Conservation (phyloP, 1,139 yeast genomes). For the Torulaspora pretoriensis region DNA sequence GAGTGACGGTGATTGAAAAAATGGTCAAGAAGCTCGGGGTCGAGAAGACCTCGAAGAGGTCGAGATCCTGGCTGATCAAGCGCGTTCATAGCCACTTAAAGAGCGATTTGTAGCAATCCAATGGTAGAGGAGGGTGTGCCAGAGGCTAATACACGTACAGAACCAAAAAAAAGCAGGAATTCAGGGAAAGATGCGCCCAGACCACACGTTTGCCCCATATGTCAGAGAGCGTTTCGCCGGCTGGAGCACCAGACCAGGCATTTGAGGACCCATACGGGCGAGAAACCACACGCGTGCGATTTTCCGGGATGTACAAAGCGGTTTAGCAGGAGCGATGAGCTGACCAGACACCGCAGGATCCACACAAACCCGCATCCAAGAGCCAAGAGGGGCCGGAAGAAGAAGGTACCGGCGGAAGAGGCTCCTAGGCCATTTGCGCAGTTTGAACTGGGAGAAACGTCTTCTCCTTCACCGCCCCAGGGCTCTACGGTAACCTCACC, state of each 20-base stretch:
- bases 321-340: conserved; percentile 64
- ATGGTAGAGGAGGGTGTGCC: conserved; percentile 1
- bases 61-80: neutral
- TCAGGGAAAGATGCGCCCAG: conserved; percentile 33
- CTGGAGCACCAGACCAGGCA: conserved; percentile 69
- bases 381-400: conserved; percentile 50
- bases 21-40: neutral
- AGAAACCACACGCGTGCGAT: conserved; percentile 70
- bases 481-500: conserved; percentile 1
- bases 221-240: conserved; percentile 60
- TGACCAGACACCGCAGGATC: conserved; percentile 62
- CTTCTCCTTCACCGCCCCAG: conserved; percentile 10
- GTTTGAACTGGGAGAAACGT: conserved; percentile 11
- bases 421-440: conserved; percentile 5
- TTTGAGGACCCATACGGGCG: conserved; percentile 67
- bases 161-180: conserved; percentile 13
- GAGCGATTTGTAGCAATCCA: neutral
- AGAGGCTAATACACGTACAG: neutral
- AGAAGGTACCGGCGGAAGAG: conserved; percentile 28
- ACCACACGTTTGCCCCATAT: conserved; percentile 58
- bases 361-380: conserved; percentile 55
- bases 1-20: neutral
- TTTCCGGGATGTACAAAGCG: conserved; percentile 63
- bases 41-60: neutral
- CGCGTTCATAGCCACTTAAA: neutral